A percentile compares a stretch with the other conserved stretches of the same genome.
Evolutionary conservation across 257 asterid species (phyloP).

Genomic region (Perilla frutescens): DNA sequence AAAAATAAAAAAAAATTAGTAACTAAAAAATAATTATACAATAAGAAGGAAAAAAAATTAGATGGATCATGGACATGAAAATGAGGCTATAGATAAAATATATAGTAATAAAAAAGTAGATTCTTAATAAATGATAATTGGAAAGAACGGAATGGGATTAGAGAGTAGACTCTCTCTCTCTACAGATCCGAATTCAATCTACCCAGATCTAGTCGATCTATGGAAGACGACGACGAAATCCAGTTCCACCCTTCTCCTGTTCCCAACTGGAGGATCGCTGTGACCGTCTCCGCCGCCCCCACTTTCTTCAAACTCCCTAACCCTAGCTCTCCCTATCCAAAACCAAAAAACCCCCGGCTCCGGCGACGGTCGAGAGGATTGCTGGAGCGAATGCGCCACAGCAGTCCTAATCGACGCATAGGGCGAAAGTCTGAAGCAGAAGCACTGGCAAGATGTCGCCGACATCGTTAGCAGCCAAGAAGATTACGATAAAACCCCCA

Average conservation of each 20-base stretch:
- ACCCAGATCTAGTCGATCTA: conserved; percentile 34
- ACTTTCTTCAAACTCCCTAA: conserved; percentile 47
- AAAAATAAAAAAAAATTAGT: no score
- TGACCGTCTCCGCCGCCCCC: conserved; percentile 77
- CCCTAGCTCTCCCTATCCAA: conserved; percentile 77
- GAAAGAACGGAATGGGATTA: no score
- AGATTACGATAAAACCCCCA: conserved; percentile 61
- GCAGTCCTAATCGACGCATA: conserved; percentile 77
- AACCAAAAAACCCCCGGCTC: conserved; percentile 47
- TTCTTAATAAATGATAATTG: no score
- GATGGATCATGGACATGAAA: no score
- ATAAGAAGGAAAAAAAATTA: no score
- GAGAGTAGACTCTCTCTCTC: no score
- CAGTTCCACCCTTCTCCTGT: conserved; percentile 50
- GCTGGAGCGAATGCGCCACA: conserved; percentile 97
- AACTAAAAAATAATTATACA: no score
- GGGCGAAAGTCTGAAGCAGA: conserved; percentile 89
- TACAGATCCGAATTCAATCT: conserved; percentile 20
- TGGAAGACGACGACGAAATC: conserved; percentile 81
- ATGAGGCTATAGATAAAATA: no score
- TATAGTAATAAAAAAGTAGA: no score
- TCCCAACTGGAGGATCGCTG: conserved; percentile 71
- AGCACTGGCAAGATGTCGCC: conserved; percentile 91
- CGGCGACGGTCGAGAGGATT: conserved; percentile 74
- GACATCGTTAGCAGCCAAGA: conserved; percentile 69